Evolutionary conservation across 2,329 filamentous ascomycete species (phyloP).

Genomic region (Neodidymelliopsis sp.): DNA sequence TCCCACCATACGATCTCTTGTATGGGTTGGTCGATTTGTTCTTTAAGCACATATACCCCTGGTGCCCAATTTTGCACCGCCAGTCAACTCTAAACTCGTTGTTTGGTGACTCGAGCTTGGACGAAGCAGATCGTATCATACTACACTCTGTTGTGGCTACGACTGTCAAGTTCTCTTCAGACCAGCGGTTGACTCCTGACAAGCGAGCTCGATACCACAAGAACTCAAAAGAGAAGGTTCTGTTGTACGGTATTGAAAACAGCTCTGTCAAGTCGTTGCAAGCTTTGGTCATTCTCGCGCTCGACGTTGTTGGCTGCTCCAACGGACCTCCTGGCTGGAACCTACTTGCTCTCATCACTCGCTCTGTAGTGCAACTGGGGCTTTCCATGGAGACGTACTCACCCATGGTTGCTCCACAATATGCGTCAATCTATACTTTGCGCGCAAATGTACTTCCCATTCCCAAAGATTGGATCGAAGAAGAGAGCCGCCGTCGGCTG

Average conservation of each 20-base stretch:
- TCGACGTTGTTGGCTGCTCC: constrained; percentile 84
- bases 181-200: constrained; percentile 75
- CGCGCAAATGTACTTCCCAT: constrained; percentile 86
- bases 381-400: constrained; percentile 84
- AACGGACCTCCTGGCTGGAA: constrained; percentile 95
- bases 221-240: constrained; percentile 82
- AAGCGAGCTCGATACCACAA: constrained; percentile 78
- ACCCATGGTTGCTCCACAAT: constrained; percentile 77
- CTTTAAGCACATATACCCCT: constrained; percentile 70
- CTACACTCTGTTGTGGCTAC: constrained; percentile 90
- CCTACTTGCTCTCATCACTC: constrained; percentile 84
- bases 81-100: constrained; percentile 81
- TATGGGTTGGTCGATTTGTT: constrained; percentile 68
- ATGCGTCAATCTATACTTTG: constrained; percentile 87
- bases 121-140: constrained; percentile 82
- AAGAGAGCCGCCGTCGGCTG: constrained; percentile 81
- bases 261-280: constrained; percentile 88
- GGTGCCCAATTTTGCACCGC: constrained; percentile 88
- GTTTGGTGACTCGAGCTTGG: constrained; percentile 74
- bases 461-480: constrained; percentile 84
- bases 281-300: constrained; percentile 82
- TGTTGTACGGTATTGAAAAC: constrained; percentile 88
- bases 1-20: constrained; percentile 67
- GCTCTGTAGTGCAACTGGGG: constrained; percentile 87
- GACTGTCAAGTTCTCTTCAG: constrained; percentile 82